A percentile compares a stretch with the other conserved stretches of the same genome.
phyloP scores from a whole-genome alignment of 164 flowering plant genomes.

The Sedum album region DNA sequence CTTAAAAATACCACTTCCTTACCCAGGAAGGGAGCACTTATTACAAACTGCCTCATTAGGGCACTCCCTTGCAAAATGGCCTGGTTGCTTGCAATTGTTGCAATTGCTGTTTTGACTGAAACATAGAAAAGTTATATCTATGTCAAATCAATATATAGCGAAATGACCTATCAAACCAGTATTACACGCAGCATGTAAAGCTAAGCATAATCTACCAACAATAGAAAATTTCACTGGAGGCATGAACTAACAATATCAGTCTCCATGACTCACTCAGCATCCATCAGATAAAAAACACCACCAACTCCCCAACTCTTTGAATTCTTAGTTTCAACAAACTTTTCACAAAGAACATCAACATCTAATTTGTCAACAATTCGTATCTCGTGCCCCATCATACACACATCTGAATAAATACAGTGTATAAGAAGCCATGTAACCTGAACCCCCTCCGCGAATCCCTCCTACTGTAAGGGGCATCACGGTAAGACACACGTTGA shows the following conservation, averaged over 20 bases:
- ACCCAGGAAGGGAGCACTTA: conserved; percentile 63
- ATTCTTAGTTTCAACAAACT: neutral
- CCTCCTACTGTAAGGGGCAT: conserved; percentile 38
- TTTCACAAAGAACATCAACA: neutral
- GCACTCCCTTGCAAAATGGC: conserved; percentile 67
- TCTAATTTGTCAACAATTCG: neutral
- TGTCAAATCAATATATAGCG: neutral
- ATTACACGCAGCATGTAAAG: no score
- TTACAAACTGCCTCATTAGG: conserved; percentile 54
- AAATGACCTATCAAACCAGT: neutral
- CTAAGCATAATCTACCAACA: no score
- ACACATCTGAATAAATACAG: neutral
- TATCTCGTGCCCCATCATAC: no score
- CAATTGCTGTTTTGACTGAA: conserved; percentile 40
- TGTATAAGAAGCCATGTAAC: conserved; percentile 27
- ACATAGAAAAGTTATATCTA: neutral
- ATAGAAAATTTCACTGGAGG: no score
- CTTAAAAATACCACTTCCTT: conserved; percentile 13
- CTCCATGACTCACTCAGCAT: no score
- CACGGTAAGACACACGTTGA: conserved; percentile 34
- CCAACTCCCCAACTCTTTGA: neutral
- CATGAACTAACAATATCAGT: no score
- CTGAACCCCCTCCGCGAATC: conserved; percentile 43
- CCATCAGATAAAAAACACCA: neutral
- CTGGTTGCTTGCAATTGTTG: conserved; percentile 64